phyloP scores from a whole-genome alignment of 140 eudicot genomes.

The Stevia rebaudiana region DNA sequence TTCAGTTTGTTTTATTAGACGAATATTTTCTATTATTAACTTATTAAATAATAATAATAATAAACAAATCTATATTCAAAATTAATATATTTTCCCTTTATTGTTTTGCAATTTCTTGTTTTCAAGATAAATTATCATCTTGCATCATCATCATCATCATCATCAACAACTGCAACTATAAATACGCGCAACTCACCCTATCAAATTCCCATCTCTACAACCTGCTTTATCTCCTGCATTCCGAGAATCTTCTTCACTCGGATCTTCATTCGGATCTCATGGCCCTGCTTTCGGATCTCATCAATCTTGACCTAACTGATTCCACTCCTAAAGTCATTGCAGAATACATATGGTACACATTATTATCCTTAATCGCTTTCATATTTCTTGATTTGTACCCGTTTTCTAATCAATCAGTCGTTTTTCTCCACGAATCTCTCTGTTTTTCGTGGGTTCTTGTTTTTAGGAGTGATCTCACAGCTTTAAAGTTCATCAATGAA shows the following conservation, averaged over 20 bases:
- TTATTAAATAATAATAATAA: not conserved
- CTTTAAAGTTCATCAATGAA: too few species aligned
- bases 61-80: not conserved
- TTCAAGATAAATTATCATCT: not conserved
- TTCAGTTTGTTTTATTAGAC: not conserved
- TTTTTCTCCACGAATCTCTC: constrained; percentile 12
- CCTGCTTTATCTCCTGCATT: not conserved
- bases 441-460: not conserved
- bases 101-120: constrained; percentile 7
- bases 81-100: not conserved
- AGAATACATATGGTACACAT: constrained; percentile 56
- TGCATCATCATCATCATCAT: constrained; percentile 21
- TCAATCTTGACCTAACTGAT: constrained; percentile 55
- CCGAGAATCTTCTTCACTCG: not conserved
- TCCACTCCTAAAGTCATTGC: constrained; percentile 52
- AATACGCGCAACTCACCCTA: constrained; percentile 18
- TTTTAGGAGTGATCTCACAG: too few species aligned
- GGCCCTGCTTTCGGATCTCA: constrained; percentile 54
- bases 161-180: constrained; percentile 21
- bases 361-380: not conserved
- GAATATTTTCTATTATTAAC: not conserved
- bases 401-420: not conserved
- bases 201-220: constrained; percentile 1
- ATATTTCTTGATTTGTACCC: not conserved
- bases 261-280: constrained; percentile 11